Percentiles rank a stretch among this genome's conserved stretches.
Conservation (phyloP, 305 asterid genomes). For the Fraxinus ornus region DNA sequence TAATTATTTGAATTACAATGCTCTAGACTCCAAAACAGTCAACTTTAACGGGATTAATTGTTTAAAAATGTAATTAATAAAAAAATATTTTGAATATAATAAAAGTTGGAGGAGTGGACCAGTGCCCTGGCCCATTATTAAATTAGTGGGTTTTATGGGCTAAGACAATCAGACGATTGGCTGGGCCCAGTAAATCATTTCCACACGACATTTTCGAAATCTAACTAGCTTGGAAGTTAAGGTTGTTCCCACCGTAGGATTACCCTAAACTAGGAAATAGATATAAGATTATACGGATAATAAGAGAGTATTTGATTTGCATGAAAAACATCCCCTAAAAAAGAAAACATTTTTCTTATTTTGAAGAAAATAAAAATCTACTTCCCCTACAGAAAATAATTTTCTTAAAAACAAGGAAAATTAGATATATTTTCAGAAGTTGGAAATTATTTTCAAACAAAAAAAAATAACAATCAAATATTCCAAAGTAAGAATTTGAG, state of each 20-base stretch:
- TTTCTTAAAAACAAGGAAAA: too few species aligned
- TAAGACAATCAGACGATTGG: background rate
- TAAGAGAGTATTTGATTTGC: too few species aligned
- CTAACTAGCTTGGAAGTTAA: background rate
- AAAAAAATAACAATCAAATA: too few species aligned
- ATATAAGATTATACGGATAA: too few species aligned
- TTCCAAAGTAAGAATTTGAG: too few species aligned
- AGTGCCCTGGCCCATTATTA: conserved; percentile 25
- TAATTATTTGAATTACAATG: background rate
- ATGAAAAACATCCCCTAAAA: too few species aligned
- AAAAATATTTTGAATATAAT: background rate
- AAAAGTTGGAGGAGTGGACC: conserved; percentile 19
- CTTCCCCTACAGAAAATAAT: too few species aligned
- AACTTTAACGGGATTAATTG: conserved; percentile 17
- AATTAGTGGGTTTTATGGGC: conserved; percentile 13
- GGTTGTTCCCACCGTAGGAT: background rate
- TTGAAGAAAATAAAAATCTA: too few species aligned
- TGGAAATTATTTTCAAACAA: too few species aligned
- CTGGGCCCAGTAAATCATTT: conserved; percentile 20
- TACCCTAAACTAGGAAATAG: background rate
- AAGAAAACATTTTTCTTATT: too few species aligned
- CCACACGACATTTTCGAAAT: background rate
- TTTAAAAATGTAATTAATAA: conserved; percentile 16
- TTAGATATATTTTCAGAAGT: too few species aligned
- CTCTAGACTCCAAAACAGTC: conserved; percentile 4